These are phyloP conservation scores for Thermothielavioides terrestris DNA, from an alignment of 495 filamentous ascomycete species.

Conservation along the genomic window DNA sequence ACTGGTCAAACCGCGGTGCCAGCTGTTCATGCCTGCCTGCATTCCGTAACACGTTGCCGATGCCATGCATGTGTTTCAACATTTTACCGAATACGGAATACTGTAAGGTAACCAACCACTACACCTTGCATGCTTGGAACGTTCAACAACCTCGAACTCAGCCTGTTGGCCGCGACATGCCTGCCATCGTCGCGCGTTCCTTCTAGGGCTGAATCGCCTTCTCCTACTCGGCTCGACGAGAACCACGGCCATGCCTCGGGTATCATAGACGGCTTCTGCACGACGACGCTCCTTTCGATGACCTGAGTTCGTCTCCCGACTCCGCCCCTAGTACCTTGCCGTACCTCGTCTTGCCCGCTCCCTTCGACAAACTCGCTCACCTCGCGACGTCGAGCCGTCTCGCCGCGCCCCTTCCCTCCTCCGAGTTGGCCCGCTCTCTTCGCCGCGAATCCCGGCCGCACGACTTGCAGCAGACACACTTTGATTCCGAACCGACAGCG, in stretches of 20 bases:
- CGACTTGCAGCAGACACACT: background rate
- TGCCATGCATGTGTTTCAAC: no score
- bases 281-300: slow-evolving; percentile 8
- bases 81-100: no score
- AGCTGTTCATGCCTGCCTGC: no score
- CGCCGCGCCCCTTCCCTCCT: background rate
- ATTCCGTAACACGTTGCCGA: no score
- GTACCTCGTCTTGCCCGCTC: background rate
- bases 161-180: background rate
- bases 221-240: background rate
- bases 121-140: slow-evolving; percentile 9
- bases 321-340: background rate
- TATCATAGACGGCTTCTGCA: slow-evolving; percentile 5
- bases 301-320: slow-evolving; percentile 8
- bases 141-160: slow-evolving; percentile 8
- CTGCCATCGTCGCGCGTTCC: background rate
- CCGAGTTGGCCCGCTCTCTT: background rate
- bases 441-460: background rate
- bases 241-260: slow-evolving; percentile 12
- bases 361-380: background rate
- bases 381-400: background rate
- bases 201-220: background rate
- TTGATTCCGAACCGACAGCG: background rate
- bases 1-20: no score
- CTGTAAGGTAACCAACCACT: no score